Evolutionary conservation across 140 eudicot species (phyloP), one percentile per base, ranked within the genome.

Genomic region (Bidens hawaiensis): DNA sequence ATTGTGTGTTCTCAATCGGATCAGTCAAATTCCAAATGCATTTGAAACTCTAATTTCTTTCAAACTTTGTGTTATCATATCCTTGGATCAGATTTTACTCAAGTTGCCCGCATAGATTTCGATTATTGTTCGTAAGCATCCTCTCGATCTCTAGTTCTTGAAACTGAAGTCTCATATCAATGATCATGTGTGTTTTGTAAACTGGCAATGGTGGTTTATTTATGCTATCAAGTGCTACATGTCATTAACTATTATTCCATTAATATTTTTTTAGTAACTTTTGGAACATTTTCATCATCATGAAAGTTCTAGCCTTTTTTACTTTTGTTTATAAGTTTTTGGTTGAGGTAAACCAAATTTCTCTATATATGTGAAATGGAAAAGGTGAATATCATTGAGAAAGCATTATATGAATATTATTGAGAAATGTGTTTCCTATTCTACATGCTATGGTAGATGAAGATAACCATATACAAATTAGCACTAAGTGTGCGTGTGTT

Each of bases 1-100:
- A 78, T 55, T 28, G 36, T 47, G 14, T 22, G 27, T 41, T 13
- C 11, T 23, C 23, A 85, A 81, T 31, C 22, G n/a, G 17, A 6
- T 28, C 60, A n/a, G 27, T 0, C 60, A 26, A 26, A n/a, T 53
- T 58, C 24, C 7, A 9, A 21, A 33, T 40, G 18, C 59, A 46
- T 27, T 59, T 64, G 60, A 72, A 64, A 55, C 28, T 36, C 34
- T 55, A 45, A 4, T 48, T 53, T 30, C 59, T 49, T 17, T n/a
- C n/a, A n/a, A n/a, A n/a, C n/a, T n/a, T n/a, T n/a, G n/a, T n/a
- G n/a, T n/a, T n/a, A n/a, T n/a, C n/a, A n/a, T n/a, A n/a, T n/a
- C n/a, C n/a, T n/a, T n/a, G n/a, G n/a, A 30, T 30, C 34, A 30
- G 34, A 30, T 30, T 30, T 30, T 30, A 30, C 34, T 30, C 34